phyloP scores from a whole-genome alignment of 2,329 filamentous ascomycete species.

The Periconia digitata region DNA sequence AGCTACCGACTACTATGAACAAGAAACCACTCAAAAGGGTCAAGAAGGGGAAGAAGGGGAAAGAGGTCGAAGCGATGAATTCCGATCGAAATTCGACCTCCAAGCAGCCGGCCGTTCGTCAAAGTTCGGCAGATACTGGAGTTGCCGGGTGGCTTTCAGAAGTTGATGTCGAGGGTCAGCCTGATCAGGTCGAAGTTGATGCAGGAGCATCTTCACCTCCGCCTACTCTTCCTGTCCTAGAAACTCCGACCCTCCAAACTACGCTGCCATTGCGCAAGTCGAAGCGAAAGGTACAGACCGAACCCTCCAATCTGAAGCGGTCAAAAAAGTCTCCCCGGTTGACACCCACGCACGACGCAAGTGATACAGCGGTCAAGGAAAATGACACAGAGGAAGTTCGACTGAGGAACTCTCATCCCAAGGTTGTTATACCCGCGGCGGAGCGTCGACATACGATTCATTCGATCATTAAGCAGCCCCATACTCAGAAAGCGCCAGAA shows the following conservation, averaged over 20 bases:
- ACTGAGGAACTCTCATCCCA: not conserved
- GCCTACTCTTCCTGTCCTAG: constrained; percentile 5
- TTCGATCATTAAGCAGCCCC: not conserved
- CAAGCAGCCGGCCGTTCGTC: not conserved
- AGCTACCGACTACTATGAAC: constrained; percentile 10
- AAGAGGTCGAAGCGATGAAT: not conserved
- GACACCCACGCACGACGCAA: not conserved
- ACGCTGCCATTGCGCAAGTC: not conserved
- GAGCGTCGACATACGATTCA: not conserved
- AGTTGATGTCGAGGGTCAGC: not conserved
- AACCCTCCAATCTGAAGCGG: not conserved
- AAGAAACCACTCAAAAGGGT: constrained; percentile 10
- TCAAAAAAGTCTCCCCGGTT: constrained; percentile 6
- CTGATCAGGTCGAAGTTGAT: not conserved
- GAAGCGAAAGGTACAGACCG: constrained; percentile 6
- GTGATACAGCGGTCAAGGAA: not conserved
- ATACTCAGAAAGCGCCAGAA: not conserved
- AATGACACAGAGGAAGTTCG: not conserved
- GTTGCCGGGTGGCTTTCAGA: not conserved
- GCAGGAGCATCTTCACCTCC: constrained; percentile 1
- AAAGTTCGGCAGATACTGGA: not conserved
- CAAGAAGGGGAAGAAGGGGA: constrained; percentile 8
- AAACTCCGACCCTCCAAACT: not conserved
- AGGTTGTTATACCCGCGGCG: not conserved
- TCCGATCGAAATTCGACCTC: not conserved